These are phyloP conservation scores for Scedosporium boydii DNA, from an alignment of 2,329 filamentous ascomycete species.

Conservation along the genomic window DNA sequence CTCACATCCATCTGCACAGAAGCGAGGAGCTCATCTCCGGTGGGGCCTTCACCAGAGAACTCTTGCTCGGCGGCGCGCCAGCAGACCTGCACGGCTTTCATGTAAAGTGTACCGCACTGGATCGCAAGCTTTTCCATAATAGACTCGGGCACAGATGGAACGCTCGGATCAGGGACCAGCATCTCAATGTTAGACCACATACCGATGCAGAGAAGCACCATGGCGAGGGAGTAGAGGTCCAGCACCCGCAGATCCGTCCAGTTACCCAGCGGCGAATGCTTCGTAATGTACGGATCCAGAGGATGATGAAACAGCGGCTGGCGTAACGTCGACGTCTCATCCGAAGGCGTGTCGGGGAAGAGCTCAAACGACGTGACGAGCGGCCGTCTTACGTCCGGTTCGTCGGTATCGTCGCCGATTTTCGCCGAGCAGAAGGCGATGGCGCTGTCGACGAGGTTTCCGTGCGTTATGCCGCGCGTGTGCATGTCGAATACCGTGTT, in stretches of 20 bases:
- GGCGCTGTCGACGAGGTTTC: conserved; percentile 58
- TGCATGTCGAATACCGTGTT: conserved; percentile 69
- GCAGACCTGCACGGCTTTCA: conserved; percentile 64
- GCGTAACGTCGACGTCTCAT: conserved; percentile 17
- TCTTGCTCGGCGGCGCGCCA: conserved; percentile 61
- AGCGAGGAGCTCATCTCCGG: conserved; percentile 41
- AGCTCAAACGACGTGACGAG: conserved; percentile 67
- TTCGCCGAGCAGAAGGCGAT: conserved; percentile 52
- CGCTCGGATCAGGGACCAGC: conserved; percentile 33
- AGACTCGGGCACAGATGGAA: conserved; percentile 48
- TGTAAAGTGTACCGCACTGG: conserved; percentile 65
- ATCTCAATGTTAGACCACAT: conserved; percentile 61
- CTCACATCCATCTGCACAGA: conserved; percentile 45
- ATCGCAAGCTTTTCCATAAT: conserved; percentile 53
- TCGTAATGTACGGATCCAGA: conserved; percentile 44
- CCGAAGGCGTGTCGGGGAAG: conserved; percentile 38
- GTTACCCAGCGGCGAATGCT: conserved; percentile 35
- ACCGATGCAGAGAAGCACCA: conserved; percentile 65
- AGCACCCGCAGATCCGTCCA: conserved; percentile 47
- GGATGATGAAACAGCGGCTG: conserved; percentile 55
- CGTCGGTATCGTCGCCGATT: conserved; percentile 29
- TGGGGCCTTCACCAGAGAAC: conserved; percentile 29
- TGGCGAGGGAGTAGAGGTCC: conserved; percentile 65
- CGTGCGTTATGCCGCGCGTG: conserved; percentile 57
- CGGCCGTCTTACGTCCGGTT: conserved; percentile 57